Evolutionary conservation across 1,284 basidiomycete species (phyloP), one percentile per base, ranked within the genome.

Genomic region (Gymnopus androsaceus): DNA sequence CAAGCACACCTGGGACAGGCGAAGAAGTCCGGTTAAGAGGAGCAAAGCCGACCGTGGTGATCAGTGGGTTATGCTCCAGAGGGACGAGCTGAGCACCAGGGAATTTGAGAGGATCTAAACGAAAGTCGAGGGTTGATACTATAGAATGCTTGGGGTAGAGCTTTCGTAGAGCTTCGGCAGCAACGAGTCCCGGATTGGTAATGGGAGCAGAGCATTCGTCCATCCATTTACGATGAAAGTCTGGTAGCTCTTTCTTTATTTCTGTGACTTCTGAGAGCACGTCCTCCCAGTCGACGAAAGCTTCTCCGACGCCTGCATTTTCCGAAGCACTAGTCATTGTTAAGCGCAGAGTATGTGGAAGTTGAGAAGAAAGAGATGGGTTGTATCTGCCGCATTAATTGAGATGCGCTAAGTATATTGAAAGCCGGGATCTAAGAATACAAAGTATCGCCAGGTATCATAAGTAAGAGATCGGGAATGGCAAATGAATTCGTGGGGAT

Each of bases 111-210:
- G 88, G 59, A 59, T 79, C 72, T 59, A 83, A 64, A 28, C 69
- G 66, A 51, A 59, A 68, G 59, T 84, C 82, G 15, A 70, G 66
- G 3, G 84, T 80, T 57, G 80, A 70, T 4, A 87, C 76, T 27
- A 90, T 61, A 23, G 84, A 82, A 62, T 87, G 76, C 4, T 80
- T 75, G 3, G 88, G 85, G 65, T 89, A 84, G 11, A 85, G 59
- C 61, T 76, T 78, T 42, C 77, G 79, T 42, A 90, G 72, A 25
- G 75, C 68, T 55, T 82, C 72, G 33, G 27, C 8, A 15, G 5
- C 30, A 11, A 21, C 7, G 33, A 23, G n/a, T n/a, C n/a, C 17
- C 19, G 23, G 9, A 17, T n/a, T 9, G 12, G n/a, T n/a, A n/a
- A n/a, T n/a, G n/a, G n/a, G n/a, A n/a, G n/a, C n/a, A n/a, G n/a